Conservation (phyloP, 495 filamentous ascomycete species). For the Penicillium verhagenii region DNA sequence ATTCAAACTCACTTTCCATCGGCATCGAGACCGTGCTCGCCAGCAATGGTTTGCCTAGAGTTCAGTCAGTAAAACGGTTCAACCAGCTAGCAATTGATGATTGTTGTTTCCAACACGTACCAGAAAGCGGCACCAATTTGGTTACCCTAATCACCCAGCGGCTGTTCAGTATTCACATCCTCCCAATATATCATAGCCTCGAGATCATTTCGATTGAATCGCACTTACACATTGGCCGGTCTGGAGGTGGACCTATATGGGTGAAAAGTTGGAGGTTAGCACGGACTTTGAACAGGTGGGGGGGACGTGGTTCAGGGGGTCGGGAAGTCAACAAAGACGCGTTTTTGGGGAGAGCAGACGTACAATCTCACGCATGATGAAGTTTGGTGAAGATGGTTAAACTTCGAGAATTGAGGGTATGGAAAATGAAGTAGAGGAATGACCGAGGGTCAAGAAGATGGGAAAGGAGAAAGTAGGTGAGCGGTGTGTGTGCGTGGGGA, state of each 20-base stretch:
- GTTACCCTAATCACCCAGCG: slow-evolving; percentile 72
- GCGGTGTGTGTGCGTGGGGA: slow-evolving; percentile 41
- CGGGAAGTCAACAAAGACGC: slow-evolving; percentile 33
- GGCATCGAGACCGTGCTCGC: slow-evolving; percentile 98
- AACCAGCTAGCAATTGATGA: slow-evolving; percentile 20
- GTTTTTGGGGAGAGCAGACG: slow-evolving; percentile 45
- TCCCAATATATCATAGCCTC: slow-evolving; percentile 8
- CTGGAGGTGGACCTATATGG: slow-evolving; percentile 87
- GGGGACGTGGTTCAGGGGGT: slow-evolving; percentile 42
- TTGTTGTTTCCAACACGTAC: slow-evolving; percentile 44
- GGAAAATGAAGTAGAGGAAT: slow-evolving; percentile 21
- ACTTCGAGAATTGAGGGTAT: slow-evolving; percentile 15
- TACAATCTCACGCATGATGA: slow-evolving; percentile 96
- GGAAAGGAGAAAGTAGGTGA: slow-evolving; percentile 29
- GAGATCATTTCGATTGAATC: slow-evolving; percentile 11
- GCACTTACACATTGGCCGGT: slow-evolving; percentile 94
- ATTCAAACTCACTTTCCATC: slow-evolving; percentile 74
- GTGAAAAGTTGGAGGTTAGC: slow-evolving; percentile 41
- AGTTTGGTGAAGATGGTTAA: slow-evolving; percentile 43
- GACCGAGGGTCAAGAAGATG: slow-evolving; percentile 26
- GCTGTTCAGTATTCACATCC: slow-evolving; percentile 29
- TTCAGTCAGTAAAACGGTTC: slow-evolving; percentile 27
- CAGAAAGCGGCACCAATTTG: slow-evolving; percentile 99
- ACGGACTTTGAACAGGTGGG: slow-evolving; percentile 40
- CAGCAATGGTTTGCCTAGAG: slow-evolving; percentile 89